Evolutionary conservation across 1,139 yeast species (phyloP).

Genomic region (Pneumocystis jirovecii): DNA sequence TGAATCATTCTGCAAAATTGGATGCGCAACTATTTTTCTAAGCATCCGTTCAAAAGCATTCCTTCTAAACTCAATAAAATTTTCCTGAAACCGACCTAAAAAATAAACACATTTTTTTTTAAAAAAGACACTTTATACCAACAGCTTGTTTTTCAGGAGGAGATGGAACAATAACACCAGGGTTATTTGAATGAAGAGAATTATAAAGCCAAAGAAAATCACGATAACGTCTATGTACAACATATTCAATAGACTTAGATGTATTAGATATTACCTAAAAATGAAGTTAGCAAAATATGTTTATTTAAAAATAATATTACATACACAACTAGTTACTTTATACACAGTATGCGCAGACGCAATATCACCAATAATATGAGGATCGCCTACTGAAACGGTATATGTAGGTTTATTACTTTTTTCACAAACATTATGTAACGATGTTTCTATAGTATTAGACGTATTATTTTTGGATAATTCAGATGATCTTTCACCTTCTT

Average conservation of each 20-base stretch:
- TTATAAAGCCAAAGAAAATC: conserved; percentile 83
- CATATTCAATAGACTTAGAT: conserved; percentile 27
- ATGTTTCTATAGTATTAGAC: neutral
- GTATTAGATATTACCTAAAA: conserved; percentile 28
- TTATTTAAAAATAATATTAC: conserved; percentile 13
- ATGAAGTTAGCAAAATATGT: neutral
- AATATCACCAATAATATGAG: conserved; percentile 79
- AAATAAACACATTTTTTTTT: neutral
- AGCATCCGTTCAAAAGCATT: conserved; percentile 82
- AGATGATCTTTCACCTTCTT: neutral
- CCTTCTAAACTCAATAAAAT: conserved; percentile 74
- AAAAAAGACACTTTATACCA: conserved; percentile 34
- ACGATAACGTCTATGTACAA: conserved; percentile 62
- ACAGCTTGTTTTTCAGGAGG: conserved; percentile 94
- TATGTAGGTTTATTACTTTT: conserved; percentile 23
- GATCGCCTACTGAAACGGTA: conserved; percentile 72
- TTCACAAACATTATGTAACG: conserved; percentile 11
- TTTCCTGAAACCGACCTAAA: conserved; percentile 39
- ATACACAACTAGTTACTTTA: conserved; percentile 43
- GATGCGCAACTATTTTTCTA: conserved; percentile 43
- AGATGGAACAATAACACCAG: conserved; percentile 86
- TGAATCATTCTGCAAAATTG: conserved; percentile 46
- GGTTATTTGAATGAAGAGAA: conserved; percentile 71
- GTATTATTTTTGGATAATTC: neutral
- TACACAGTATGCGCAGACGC: conserved; percentile 83